phyloP scores from a whole-genome alignment of 1,139 yeast species.

The Zygosaccharomyces sapae region DNA sequence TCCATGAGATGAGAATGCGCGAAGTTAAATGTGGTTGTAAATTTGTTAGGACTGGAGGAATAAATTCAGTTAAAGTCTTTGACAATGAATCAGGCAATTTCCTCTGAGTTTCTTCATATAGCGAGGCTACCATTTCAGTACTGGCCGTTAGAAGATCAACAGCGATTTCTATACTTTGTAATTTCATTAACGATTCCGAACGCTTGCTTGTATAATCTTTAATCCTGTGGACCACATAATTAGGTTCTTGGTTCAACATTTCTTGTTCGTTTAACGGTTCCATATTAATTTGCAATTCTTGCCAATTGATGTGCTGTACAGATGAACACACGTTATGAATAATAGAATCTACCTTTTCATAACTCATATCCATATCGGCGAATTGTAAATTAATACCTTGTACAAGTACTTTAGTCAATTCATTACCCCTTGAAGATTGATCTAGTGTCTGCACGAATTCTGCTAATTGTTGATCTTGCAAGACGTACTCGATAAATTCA shows the following conservation, averaged over 20 bases:
- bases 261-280: constrained; percentile 35
- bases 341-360: constrained; percentile 29
- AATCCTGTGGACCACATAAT: constrained; percentile 43
- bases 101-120: constrained; percentile 20
- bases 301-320: constrained; percentile 42
- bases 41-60: constrained; percentile 43
- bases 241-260: constrained; percentile 38
- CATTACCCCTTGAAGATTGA: constrained; percentile 37
- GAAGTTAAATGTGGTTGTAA: constrained; percentile 45
- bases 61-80: constrained; percentile 36
- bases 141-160: constrained; percentile 73
- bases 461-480: constrained; percentile 28
- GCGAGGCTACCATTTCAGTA: constrained; percentile 53
- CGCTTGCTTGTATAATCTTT: constrained; percentile 42
- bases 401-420: constrained; percentile 48
- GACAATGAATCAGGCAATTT: constrained; percentile 32
- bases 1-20: constrained; percentile 61
- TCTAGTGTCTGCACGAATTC: constrained; percentile 23
- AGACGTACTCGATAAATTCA: constrained; percentile 48
- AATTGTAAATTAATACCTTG: constrained; percentile 62
- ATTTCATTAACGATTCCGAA: constrained; percentile 47
- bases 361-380: constrained; percentile 39
- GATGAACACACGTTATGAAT: constrained; percentile 35
- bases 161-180: constrained; percentile 63
- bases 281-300: constrained; percentile 20